Base-by-base conservation (phyloP, 768 basidiomycete genomes). In the Xanthoconium stramineum region DNA sequence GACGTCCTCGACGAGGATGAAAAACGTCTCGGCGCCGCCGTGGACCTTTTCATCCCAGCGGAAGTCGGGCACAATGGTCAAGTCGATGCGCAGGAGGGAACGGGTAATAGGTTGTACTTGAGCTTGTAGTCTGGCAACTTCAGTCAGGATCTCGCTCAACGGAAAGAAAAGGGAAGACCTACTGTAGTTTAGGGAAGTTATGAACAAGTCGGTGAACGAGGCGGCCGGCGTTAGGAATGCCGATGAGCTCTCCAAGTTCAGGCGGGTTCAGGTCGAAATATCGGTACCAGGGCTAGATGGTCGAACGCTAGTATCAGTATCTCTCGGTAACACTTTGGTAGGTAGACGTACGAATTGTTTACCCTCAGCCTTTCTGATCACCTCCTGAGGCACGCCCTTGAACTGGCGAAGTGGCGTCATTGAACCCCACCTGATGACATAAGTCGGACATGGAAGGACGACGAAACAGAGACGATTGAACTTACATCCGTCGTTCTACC, bases 401-500 rank as follows among this genome's bases (percentile, higher is more conserved):
- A 98, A 98, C 69, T 99, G 97, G 37, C 97, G 83, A 37, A 98
- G 79, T 9, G 96, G 95, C 0, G 95, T 94, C 95, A 98, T 98
- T 0, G 94, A 94, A 35, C 86, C 86, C 96, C 96, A 98, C 89
- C 91, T 94, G 52, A 30, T 45, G 19, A 61, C 40, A 38, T 55
- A 20, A 38, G 33, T 51, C 36, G 54, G 38, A 19, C 43, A 35
- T 28, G 6, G 17, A 20, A 24, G 2, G 10, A 11, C 19, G 19
- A 38, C 2, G 8, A 46, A 48, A 1, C 10, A 9, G n/a, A 32
- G 19, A 5, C 37, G 32, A 13, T 29, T 3, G 4, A 14, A 73
- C 85, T 64, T 40, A 87, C 91, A 93, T 91, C 53, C 86, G 75
- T 63, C 86, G 84, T 66, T 93, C 92, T 0, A 92, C 89, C 94